phyloP scores from a whole-genome alignment of 495 filamentous ascomycete genomes.

The Entonaema liquescens region DNA sequence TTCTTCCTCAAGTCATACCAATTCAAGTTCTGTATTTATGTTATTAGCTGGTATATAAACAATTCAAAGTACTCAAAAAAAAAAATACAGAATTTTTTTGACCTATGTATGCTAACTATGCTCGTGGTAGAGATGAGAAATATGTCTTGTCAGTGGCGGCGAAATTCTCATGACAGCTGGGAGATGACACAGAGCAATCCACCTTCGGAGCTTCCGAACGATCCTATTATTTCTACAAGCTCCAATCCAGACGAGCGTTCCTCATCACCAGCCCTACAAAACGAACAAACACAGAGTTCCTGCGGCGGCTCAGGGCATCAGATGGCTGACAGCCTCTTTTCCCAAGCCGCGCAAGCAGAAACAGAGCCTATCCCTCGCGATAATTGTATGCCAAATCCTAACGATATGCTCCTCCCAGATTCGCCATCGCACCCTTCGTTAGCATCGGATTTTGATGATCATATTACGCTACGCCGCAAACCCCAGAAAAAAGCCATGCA shows the following conservation, averaged over 20 bases:
- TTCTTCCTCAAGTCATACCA: not conserved
- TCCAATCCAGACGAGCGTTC: conserved; percentile 37
- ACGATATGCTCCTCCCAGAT: conserved; percentile 24
- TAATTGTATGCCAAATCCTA: not conserved
- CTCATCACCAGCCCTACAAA: conserved; percentile 18
- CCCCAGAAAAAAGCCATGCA: not conserved
- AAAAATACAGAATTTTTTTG: too few species aligned
- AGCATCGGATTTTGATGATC: conserved; percentile 18
- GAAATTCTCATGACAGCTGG: conserved; percentile 22
- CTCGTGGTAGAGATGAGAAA: conserved; percentile 7
- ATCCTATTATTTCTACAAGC: conserved; percentile 27
- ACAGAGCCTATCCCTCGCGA: conserved; percentile 34
- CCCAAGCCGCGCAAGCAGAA: conserved; percentile 30
- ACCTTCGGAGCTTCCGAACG: conserved; percentile 31
- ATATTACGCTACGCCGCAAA: not conserved
- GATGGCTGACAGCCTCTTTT: conserved; percentile 20
- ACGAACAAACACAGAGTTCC: not conserved
- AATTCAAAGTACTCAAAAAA: not conserved
- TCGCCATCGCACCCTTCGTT: conserved; percentile 5
- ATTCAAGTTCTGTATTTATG: not conserved
- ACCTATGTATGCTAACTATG: not conserved
- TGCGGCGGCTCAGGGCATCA: not conserved
- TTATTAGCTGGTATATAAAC: not conserved
- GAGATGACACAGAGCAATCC: conserved; percentile 37
- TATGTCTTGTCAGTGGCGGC: conserved; percentile 38